phyloP scores from a whole-genome alignment of 805 yeast genomes.

The Sungouiozyma ichnusensis region DNA sequence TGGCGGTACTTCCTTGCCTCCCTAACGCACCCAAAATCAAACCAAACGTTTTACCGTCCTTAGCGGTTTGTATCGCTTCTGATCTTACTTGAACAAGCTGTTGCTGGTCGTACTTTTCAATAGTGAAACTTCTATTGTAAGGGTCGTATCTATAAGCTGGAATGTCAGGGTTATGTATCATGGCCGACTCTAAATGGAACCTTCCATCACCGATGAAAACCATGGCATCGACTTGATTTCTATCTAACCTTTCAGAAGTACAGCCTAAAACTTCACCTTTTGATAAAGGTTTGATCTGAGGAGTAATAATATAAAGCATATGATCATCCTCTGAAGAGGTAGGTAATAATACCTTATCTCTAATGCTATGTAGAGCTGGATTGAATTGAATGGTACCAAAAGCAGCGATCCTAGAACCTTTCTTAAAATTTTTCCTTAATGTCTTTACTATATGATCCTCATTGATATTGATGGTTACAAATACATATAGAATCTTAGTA shows the following conservation, averaged over 20 bases:
- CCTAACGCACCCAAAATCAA: constrained; percentile 88
- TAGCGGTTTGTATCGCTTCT: constrained; percentile 61
- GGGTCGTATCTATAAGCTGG: constrained; percentile 96
- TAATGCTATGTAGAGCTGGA: constrained; percentile 78
- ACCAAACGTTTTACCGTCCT: constrained; percentile 57
- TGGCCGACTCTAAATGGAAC: constrained; percentile 88
- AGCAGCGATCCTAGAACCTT: constrained; percentile 61
- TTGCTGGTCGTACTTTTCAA: constrained; percentile 78
- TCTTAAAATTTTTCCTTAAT: constrained; percentile 52
- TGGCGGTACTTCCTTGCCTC: constrained; percentile 81
- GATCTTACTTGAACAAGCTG: constrained; percentile 67
- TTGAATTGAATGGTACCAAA: constrained; percentile 97
- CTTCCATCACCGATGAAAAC: constrained; percentile 93
- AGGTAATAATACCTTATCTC: constrained; percentile 45
- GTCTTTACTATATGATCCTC: constrained; percentile 74
- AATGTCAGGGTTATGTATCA: constrained; percentile 91
- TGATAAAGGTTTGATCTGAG: constrained; percentile 86
- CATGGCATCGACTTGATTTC: constrained; percentile 61
- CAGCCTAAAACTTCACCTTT: constrained; percentile 96
- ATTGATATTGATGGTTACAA: constrained; percentile 87
- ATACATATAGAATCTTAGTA: constrained; percentile 87
- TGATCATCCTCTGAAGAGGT: constrained; percentile 26
- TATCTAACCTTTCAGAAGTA: constrained; percentile 74
- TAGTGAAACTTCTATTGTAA: constrained; percentile 80
- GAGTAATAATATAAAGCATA: constrained; percentile 59